Conservation (phyloP, 164 flowering plant genomes). For the Kalanchoe fedtschenkoi region DNA sequence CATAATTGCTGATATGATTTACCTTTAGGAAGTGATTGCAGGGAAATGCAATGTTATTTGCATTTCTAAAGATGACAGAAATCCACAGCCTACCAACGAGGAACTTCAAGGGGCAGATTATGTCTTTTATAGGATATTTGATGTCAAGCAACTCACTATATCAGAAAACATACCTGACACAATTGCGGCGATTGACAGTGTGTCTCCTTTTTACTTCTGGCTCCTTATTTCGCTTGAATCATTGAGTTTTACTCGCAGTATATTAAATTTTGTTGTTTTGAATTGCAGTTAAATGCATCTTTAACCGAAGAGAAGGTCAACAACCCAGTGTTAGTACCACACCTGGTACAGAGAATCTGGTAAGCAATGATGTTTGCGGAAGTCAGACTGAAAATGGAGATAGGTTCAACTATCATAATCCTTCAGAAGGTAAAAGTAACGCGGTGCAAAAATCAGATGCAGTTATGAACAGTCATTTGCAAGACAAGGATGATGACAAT, state of each 20-base stretch:
- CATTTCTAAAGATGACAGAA: constrained; percentile 59
- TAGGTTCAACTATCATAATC: not conserved
- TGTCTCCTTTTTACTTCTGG: not conserved
- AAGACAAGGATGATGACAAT: constrained; percentile 10
- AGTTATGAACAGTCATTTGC: constrained; percentile 8
- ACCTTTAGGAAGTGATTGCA: constrained; percentile 60
- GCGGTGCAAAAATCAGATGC: not conserved
- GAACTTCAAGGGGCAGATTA: constrained; percentile 51
- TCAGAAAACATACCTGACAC: constrained; percentile 41
- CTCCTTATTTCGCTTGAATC: not conserved
- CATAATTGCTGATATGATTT: not conserved
- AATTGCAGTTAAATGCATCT: constrained; percentile 39
- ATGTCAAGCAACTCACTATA: constrained; percentile 36
- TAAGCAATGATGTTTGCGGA: not conserved
- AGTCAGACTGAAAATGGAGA: not conserved
- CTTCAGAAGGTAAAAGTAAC: no score
- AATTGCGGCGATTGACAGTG: constrained; percentile 62
- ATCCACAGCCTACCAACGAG: constrained; percentile 59
- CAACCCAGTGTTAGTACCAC: constrained; percentile 12
- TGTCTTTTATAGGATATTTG: constrained; percentile 61
- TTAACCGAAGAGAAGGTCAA: constrained; percentile 30
- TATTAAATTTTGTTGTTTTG: constrained; percentile 5
- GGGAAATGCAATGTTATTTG: constrained; percentile 82
- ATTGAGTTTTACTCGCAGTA: not conserved
- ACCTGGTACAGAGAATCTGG: constrained; percentile 6